These are phyloP conservation scores for Colletotrichum echinochloae DNA, from an alignment of 2,329 filamentous ascomycete genomes.

Conservation along the genomic window DNA sequence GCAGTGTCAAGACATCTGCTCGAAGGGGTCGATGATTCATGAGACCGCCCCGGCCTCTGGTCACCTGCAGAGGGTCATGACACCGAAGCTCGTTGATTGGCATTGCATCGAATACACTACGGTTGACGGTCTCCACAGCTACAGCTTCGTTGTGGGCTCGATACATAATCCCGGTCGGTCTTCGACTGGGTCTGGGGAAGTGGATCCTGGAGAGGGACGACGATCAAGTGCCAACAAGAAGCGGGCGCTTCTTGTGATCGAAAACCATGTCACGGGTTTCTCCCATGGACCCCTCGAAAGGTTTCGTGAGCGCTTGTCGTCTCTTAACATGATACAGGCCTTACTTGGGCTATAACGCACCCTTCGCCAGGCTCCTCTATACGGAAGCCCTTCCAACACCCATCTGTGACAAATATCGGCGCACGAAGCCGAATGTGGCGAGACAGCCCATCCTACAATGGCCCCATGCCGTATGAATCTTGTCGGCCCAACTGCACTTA, in stretches of 20 bases:
- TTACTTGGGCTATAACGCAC: background rate
- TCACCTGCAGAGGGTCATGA: background rate
- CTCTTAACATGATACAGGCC: background rate
- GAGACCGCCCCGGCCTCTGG: background rate
- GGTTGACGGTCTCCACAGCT: background rate
- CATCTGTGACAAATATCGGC: background rate
- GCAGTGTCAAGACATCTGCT: background rate
- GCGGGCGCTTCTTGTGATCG: background rate
- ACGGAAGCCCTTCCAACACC: background rate
- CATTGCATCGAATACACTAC: background rate
- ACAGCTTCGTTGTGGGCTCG: background rate
- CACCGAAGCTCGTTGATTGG: background rate
- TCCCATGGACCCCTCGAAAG: background rate
- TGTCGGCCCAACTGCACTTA: background rate
- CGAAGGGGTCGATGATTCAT: constrained; percentile 13
- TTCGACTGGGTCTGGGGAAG: background rate
- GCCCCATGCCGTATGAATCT: background rate
- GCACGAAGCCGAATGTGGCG: background rate
- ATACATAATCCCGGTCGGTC: background rate
- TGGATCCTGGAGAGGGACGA: background rate
- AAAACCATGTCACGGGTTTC: background rate
- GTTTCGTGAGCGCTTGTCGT: background rate
- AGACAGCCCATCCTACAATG: background rate
- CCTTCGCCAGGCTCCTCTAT: background rate
- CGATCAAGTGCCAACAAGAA: background rate